phyloP scores from a whole-genome alignment of 441 rosid genomes.

The Gossypium trilobum region DNA sequence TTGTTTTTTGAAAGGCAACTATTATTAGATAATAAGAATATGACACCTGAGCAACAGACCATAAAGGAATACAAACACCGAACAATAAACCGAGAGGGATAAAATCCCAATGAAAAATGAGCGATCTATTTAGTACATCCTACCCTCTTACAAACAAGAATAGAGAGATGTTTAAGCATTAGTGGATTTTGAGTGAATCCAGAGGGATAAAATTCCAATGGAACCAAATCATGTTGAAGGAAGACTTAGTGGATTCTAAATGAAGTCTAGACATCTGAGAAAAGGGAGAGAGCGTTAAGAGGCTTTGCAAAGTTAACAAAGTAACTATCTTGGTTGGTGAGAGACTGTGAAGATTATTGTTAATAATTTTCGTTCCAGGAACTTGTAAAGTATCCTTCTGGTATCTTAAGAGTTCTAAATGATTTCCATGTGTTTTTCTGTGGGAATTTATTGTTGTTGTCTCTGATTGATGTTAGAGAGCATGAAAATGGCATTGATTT shows the following conservation, averaged over 20 bases:
- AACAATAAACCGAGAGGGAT: background rate
- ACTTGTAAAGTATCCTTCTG: background rate
- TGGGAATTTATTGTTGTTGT: background rate
- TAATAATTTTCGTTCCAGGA: background rate
- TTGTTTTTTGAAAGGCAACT: background rate
- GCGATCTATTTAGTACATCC: background rate
- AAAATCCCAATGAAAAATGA: background rate
- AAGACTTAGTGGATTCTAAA: background rate
- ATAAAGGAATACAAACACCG: background rate
- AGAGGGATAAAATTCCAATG: background rate
- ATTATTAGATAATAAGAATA: background rate
- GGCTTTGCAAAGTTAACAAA: background rate
- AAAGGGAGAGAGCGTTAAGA: background rate
- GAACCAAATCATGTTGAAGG: background rate
- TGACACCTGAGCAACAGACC: background rate
- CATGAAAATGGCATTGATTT: background rate
- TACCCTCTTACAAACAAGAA: background rate
- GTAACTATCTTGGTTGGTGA: background rate
- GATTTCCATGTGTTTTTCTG: background rate
- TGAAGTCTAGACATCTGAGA: background rate
- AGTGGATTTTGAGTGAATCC: background rate
- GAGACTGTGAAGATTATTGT: background rate
- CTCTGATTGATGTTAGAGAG: background rate
- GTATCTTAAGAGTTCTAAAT: background rate
- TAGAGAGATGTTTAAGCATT: background rate